Base-by-base conservation (phyloP, 225 moss, liverwort and hornwort species). In the Marchantia paleacea region DNA sequence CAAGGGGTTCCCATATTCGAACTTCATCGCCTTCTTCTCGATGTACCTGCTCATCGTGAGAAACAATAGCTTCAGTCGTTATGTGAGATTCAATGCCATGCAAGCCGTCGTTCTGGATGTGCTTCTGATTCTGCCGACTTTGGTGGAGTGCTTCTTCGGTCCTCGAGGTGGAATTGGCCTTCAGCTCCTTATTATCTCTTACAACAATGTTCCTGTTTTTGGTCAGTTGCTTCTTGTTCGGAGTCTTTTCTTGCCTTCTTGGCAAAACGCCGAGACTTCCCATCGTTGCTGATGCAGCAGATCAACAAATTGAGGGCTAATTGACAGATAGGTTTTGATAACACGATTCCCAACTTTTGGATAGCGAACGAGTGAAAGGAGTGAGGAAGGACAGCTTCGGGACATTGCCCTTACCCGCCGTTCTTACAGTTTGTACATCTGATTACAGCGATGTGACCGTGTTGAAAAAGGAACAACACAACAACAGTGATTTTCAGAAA, bases 91-190 rank as follows among this genome's bases (percentile, higher is more conserved):
- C 77, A 99, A 99, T 69, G 88, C 91, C 63, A 95, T 99, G 99
- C 99, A 99, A 80, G 99, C 99, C 10, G 95, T 99, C 75, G 95
- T 99, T 18, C 78, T 99, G 84, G 99, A 99, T 72, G 99, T 99
- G 10, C 94, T 99, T 6, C 89, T 99, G 62, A 95, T 99, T 65
- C 85, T 99, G 60, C 99, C 99, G 2, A 92, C 90, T 0, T 83
- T 95, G 47, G 91, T 99, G 30, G 99, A 99, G 82, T 91, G 99
- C 62, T 94, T 92, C 9, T 94, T 99, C 80, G 91, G 90, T 19
- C 94, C 99, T 54, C 87, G 91, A 7, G 94, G 99, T 11, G 99
- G 99, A 69, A 81, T 94, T 20, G 97, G 95, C 0, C 92, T 97
- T 47, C 90, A 97, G 89, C 91, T 99, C 6, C 90, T 99, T 9